Conservation (phyloP, 805 yeast genomes). For the Hanseniaspora pseudoguilliermondii region DNA sequence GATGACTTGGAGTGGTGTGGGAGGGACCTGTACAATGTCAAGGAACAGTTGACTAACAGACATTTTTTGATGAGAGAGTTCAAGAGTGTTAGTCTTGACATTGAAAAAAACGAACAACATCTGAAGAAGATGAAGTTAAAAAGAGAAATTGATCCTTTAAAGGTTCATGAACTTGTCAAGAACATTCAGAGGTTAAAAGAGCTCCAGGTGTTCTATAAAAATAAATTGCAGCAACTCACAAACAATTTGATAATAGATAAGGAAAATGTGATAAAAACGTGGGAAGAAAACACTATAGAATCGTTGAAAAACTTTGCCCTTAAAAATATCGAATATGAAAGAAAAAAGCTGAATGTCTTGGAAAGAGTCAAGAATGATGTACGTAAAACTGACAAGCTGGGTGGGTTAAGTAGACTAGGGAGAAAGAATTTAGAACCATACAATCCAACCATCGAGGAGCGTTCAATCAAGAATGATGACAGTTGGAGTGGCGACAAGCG, state of each 20-base stretch:
- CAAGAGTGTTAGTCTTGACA: conserved; percentile 59
- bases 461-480: background rate
- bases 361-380: conserved; percentile 62
- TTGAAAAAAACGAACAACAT: conserved; percentile 54
- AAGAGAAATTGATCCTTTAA: conserved; percentile 68
- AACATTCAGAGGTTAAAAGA: conserved; percentile 66
- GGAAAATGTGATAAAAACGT: conserved; percentile 25
- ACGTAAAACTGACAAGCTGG: conserved; percentile 58
- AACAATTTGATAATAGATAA: conserved; percentile 73
- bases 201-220: conserved; percentile 61
- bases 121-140: conserved; percentile 61
- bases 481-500: conserved; percentile 16
- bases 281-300: conserved; percentile 31
- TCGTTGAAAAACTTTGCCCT: conserved; percentile 51
- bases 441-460: background rate
- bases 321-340: conserved; percentile 70
- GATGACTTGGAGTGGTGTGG: conserved; percentile 57
- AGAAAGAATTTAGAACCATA: conserved; percentile 38
- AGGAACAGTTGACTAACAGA: conserved; percentile 85
- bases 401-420: conserved; percentile 76
- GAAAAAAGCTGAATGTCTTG: conserved; percentile 62
- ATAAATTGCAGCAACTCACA: conserved; percentile 69
- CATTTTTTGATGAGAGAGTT: conserved; percentile 87
- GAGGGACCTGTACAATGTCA: conserved; percentile 71
- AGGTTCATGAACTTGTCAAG: conserved; percentile 80